These are phyloP conservation scores for Teunomyces barrocoloradensis DNA, from an alignment of 805 yeast species.

Conservation along the genomic window DNA sequence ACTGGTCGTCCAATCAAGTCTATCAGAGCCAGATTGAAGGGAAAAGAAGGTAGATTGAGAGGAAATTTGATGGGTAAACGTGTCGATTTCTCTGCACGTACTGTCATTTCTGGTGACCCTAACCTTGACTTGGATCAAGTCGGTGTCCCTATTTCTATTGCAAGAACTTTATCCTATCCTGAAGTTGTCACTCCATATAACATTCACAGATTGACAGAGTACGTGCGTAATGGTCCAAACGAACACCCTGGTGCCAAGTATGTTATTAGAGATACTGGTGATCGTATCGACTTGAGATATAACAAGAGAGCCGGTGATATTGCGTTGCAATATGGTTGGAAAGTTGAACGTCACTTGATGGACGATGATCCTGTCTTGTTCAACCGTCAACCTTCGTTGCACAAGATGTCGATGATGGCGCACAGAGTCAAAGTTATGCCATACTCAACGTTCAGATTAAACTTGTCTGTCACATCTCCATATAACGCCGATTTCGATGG, in stretches of 20 bases:
- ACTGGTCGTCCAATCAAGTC: slow-evolving; percentile 98
- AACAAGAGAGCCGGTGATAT: slow-evolving; percentile 98
- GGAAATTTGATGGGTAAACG: slow-evolving; percentile 99
- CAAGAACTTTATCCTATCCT: slow-evolving; percentile 92
- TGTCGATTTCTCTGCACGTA: slow-evolving; percentile 98
- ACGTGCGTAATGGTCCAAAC: slow-evolving; percentile 96
- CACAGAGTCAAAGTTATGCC: slow-evolving; percentile 99
- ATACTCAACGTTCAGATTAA: slow-evolving; percentile 93
- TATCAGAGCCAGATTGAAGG: slow-evolving; percentile 98
- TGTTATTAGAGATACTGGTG: slow-evolving; percentile 97
- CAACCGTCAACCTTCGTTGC: slow-evolving; percentile 98
- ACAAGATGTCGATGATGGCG: slow-evolving; percentile 99
- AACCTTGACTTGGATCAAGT: slow-evolving; percentile 96
- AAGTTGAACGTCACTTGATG: slow-evolving; percentile 96
- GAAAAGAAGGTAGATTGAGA: slow-evolving; percentile 98
- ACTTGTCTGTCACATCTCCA: slow-evolving; percentile 97
- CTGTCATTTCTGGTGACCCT: slow-evolving; percentile 99
- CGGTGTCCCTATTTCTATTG: slow-evolving; percentile 97
- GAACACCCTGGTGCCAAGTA: slow-evolving; percentile 99
- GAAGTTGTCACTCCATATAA: slow-evolving; percentile 98
- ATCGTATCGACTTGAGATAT: slow-evolving; percentile 94
- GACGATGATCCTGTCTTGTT: slow-evolving; percentile 97
- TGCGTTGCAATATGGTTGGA: slow-evolving; percentile 98
- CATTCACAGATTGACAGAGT: slow-evolving; percentile 87
- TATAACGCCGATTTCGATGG: slow-evolving; percentile 99